Evolutionary conservation across 23 red algal species (phyloP).

Genomic region (Gracilaria vermiculophylla): DNA sequence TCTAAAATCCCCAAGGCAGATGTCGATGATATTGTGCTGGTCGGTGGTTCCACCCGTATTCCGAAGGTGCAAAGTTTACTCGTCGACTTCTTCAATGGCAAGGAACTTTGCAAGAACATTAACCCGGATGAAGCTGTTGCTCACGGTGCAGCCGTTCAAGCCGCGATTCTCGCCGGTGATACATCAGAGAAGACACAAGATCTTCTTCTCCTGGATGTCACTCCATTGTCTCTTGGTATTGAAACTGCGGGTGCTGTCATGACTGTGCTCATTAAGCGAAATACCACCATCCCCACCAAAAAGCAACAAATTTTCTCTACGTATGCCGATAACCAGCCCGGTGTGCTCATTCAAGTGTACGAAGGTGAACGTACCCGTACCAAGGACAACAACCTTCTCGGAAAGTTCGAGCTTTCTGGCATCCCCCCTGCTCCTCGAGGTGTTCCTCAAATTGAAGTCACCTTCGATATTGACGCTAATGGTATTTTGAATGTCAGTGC

Average conservation of each 20-base stretch:
- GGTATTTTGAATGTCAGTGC: constrained; percentile 98
- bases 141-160: constrained; percentile 98
- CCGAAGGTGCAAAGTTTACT: constrained; percentile 97
- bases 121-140: constrained; percentile 99
- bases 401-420: constrained; percentile 96
- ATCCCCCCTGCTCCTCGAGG: constrained; percentile 98
- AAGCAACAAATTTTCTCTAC: constrained; percentile 99
- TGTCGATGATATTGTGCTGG: constrained; percentile 96
- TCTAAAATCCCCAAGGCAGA: constrained; percentile 93
- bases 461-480: constrained; percentile 99
- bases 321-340: constrained; percentile 99
- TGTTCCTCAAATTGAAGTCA: constrained; percentile 97
- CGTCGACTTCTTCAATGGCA: constrained; percentile 99
- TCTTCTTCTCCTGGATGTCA: constrained; percentile 95
- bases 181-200: constrained; percentile 94
- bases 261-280: constrained; percentile 96
- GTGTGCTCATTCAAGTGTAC: constrained; percentile 97
- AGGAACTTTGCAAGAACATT: constrained; percentile 99
- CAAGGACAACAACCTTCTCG: constrained; percentile 95
- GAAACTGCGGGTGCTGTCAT: constrained; percentile 99
- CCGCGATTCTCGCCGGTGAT: constrained; percentile 94
- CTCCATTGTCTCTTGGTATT: constrained; percentile 96
- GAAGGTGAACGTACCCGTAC: constrained; percentile 97
- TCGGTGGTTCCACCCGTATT: constrained; percentile 98
- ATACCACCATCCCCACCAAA: constrained; percentile 99